Evolutionary conservation across 148 eudicot genomes (phyloP).

Genomic region (Rhododendron molle): DNA sequence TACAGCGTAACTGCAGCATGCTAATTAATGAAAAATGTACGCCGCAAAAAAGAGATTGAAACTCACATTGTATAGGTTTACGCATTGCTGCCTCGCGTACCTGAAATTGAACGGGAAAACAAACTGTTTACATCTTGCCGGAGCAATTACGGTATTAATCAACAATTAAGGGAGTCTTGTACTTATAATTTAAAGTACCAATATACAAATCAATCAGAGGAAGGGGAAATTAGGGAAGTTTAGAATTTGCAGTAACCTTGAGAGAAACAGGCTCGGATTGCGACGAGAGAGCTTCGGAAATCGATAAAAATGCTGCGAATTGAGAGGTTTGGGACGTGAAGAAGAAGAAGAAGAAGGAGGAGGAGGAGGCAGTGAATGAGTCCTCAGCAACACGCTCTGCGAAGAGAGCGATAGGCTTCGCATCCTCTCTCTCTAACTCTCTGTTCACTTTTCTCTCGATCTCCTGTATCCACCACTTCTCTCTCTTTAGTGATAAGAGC

Average conservation of each 20-base stretch:
- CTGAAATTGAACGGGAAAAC: constrained; percentile 6
- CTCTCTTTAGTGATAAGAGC: neutral
- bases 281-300: neutral
- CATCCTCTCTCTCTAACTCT: constrained; percentile 9
- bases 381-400: constrained; percentile 3
- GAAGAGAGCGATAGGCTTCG: constrained; percentile 15
- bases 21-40: neutral
- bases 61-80: constrained; percentile 4
- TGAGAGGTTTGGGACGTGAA: constrained; percentile 10
- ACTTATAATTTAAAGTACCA: neutral
- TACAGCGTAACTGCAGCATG: neutral
- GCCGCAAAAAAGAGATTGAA: neutral
- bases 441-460: neutral
- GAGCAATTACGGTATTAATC: neutral
- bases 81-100: constrained; percentile 9
- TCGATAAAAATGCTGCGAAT: neutral
- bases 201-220: neutral
- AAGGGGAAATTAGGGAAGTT: neutral
- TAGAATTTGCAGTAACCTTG: neutral
- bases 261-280: neutral
- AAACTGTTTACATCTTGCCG: neutral
- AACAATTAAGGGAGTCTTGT: neutral
- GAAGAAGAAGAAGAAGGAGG: neutral
- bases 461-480: neutral
- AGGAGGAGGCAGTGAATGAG: constrained; percentile 1